phyloP scores from a whole-genome alignment of 371 early-diverging fungal genomes.

The Nematocida parisii region DNA sequence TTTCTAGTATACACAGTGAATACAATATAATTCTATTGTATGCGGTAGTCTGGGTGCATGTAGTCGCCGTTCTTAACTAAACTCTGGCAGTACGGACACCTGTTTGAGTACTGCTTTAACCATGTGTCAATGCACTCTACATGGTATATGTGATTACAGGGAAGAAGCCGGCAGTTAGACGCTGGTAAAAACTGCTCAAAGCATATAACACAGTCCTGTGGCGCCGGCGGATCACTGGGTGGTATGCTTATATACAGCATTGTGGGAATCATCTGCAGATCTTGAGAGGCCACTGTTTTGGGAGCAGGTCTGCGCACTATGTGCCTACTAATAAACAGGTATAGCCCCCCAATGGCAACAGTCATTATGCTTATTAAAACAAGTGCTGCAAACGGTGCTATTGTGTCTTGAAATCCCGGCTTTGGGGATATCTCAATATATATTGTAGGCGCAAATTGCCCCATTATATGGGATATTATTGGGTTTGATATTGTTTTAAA shows the following conservation, averaged over 20 bases:
- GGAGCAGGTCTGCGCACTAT: neutral
- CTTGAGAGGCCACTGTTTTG: neutral
- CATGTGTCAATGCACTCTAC: slow-evolving; percentile 82
- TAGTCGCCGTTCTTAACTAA: neutral
- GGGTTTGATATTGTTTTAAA: neutral
- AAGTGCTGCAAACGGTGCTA: neutral
- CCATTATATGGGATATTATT: neutral
- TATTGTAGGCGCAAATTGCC: neutral
- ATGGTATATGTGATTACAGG: slow-evolving; percentile 85
- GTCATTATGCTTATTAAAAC: slow-evolving; percentile 8
- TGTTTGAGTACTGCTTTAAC: slow-evolving; percentile 75
- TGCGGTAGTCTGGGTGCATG: too few species aligned
- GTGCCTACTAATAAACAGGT: neutral
- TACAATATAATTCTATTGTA: too few species aligned
- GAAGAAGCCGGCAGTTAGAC: slow-evolving; percentile 76
- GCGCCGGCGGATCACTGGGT: slow-evolving; percentile 24
- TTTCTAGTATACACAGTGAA: too few species aligned
- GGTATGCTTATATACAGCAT: neutral
- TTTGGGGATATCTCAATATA: neutral
- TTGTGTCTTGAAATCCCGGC: neutral
- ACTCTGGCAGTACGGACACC: slow-evolving; percentile 79
- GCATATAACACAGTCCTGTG: slow-evolving; percentile 79
- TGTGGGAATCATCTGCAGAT: neutral
- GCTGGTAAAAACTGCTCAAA: slow-evolving; percentile 79
- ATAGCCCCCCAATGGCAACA: neutral